Evolutionary conservation across 2,329 filamentous ascomycete genomes (phyloP).

Genomic region (Biscogniauxia marginata): DNA sequence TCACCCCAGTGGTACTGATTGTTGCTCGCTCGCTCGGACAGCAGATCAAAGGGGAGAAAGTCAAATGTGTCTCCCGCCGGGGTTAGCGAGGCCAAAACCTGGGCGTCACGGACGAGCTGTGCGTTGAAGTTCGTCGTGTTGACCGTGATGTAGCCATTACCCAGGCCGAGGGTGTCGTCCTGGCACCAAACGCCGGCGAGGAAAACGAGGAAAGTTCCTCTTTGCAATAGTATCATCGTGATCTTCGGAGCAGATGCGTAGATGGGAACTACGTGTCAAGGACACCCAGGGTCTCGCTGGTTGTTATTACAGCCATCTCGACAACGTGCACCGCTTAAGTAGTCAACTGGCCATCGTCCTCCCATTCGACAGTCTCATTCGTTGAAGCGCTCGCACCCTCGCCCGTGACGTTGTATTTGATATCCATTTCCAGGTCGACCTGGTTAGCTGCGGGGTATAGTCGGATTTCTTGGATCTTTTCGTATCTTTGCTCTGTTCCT

Average conservation of each 20-base stretch:
- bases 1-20: conserved; percentile 60
- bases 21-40: conserved; percentile 46
- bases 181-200: conserved; percentile 16
- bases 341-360: background rate
- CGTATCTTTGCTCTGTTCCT: background rate
- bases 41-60: conserved; percentile 53
- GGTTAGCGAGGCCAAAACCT: conserved; percentile 48
- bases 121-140: conserved; percentile 42
- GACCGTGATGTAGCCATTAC: conserved; percentile 40
- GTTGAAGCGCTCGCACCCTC: background rate
- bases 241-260: background rate
- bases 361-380: background rate
- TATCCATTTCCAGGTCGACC: background rate
- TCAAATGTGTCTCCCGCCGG: conserved; percentile 45
- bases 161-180: conserved; percentile 38
- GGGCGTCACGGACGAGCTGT: conserved; percentile 43
- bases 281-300: background rate
- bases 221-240: conserved; percentile 5
- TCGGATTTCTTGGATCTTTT: background rate
- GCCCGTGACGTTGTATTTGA: background rate
- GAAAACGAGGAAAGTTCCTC: conserved; percentile 7
- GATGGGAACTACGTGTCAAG: too few relatives aligned
- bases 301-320: background rate
- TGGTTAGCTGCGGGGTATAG: background rate
- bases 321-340: background rate